Evolutionary conservation across 2,329 filamentous ascomycete species (phyloP), one percentile per base, ranked within the genome.

Genomic region (Hymenoscyphus repandus): DNA sequence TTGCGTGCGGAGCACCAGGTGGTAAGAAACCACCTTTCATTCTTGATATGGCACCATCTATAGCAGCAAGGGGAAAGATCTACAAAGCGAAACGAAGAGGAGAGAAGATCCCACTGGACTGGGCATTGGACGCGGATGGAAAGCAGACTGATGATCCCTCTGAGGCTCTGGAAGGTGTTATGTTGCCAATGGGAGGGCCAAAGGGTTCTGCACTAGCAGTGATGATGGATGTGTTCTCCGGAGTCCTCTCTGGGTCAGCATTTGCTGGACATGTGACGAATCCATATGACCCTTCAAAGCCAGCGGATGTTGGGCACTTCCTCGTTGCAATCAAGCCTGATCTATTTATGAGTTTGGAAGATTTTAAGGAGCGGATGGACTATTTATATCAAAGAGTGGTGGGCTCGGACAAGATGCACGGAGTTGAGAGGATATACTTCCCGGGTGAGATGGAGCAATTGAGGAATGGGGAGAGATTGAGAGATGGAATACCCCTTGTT

Each of bases 181-280:
- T 93, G 88, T 70, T 92, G 17, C 88, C 88, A 0, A 90, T 93
- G 85, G 88, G 88, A 2, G 88, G 89, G 0, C 87, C 88, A 0
- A 93, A 93, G 67, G 89, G 89, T 0, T 88, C 84, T 2, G 89
- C 79, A 0, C 66, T 93, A 37, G 73, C 86, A 0, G 80, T 93
- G 49, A 92, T 90, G 86, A 93, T 93, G 89, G 88, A 93, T 63
- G 85, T 95, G 2, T 92, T 93, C 64, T 90, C 86, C 0, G 88
- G 88, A 0, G 84, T 88, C 0, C 62, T 93, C 0, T 89, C 86
- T 0, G 88, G 88, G 0, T 85, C 83, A 31, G 87, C 87, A 0
- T 93, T 89, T 68, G 89, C 86, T 0, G 88, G 88, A 0, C 75
- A 86, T 61, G 88, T 93, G 15, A 86, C 83, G 0, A 80, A 80